phyloP scores from a whole-genome alignment of 2,329 filamentous ascomycete genomes.

The Domatiomyces globalis region DNA sequence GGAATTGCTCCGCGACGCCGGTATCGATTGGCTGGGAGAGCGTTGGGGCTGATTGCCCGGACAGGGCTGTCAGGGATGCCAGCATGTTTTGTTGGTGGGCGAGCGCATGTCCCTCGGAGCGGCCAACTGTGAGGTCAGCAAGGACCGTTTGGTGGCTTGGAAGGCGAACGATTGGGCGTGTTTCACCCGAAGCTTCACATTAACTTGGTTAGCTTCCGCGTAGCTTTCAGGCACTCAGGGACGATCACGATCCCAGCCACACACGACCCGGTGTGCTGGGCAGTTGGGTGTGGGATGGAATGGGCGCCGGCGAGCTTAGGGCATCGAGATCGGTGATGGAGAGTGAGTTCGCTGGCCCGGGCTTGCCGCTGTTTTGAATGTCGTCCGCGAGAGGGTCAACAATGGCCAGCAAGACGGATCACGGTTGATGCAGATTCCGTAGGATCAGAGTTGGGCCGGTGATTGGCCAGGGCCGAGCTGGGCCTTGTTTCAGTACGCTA shows the following conservation, averaged over 20 bases:
- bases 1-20: slow-evolving; percentile 3
- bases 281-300: neutral
- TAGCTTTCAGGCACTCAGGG: neutral
- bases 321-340: neutral
- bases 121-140: too few species aligned
- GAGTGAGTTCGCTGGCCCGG: neutral
- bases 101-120: neutral
- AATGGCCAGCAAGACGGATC: neutral
- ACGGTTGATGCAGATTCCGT: neutral
- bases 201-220: neutral
- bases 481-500: neutral
- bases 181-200: neutral
- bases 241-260: neutral
- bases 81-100: neutral
- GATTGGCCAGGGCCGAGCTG: neutral
- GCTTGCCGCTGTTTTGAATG: neutral
- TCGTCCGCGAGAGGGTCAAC: neutral
- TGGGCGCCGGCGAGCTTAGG: neutral
- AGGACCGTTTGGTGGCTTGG: neutral
- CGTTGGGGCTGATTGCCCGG: neutral
- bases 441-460: neutral
- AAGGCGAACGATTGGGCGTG: neutral
- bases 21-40: neutral
- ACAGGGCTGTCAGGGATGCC: neutral
- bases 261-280: neutral